Conservation (phyloP, 2,329 filamentous ascomycete genomes). For the Colletotrichum musicola region DNA sequence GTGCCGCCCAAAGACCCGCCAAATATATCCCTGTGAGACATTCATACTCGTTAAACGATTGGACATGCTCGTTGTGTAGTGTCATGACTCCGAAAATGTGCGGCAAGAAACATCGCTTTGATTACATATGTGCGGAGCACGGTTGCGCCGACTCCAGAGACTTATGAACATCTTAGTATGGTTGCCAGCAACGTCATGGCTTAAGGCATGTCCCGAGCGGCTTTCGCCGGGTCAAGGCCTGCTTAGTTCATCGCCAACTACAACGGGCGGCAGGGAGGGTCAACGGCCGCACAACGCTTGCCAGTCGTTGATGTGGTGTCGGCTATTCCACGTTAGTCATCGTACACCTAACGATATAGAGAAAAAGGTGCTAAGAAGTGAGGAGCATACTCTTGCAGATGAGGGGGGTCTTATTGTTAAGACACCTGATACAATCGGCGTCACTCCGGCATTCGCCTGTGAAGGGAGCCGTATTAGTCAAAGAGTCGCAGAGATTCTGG, state of each 20-base stretch:
- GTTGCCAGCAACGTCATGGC: too few species aligned
- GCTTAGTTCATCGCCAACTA: neutral
- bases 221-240: neutral
- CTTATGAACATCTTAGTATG: too few species aligned
- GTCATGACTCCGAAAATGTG: too few species aligned
- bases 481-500: rapidly evolving
- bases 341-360: neutral
- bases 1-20: too few species aligned
- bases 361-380: too few species aligned
- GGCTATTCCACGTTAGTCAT: neutral
- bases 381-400: slow-evolving; percentile 20
- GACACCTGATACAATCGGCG: slow-evolving; percentile 15
- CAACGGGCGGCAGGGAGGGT: slow-evolving; percentile 7
- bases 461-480: neutral
- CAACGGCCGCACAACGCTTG: slow-evolving; percentile 7
- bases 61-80: too few species aligned
- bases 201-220: too few species aligned
- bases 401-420: slow-evolving; percentile 2
- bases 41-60: too few species aligned
- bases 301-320: slow-evolving; percentile 12
- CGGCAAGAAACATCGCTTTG: too few species aligned
- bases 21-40: too few species aligned
- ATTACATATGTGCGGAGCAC: too few species aligned
- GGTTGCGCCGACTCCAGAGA: too few species aligned
- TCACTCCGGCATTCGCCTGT: slow-evolving; percentile 11